Conservation (phyloP, 768 basidiomycete species). For the Hydnomerulius pinastri region DNA sequence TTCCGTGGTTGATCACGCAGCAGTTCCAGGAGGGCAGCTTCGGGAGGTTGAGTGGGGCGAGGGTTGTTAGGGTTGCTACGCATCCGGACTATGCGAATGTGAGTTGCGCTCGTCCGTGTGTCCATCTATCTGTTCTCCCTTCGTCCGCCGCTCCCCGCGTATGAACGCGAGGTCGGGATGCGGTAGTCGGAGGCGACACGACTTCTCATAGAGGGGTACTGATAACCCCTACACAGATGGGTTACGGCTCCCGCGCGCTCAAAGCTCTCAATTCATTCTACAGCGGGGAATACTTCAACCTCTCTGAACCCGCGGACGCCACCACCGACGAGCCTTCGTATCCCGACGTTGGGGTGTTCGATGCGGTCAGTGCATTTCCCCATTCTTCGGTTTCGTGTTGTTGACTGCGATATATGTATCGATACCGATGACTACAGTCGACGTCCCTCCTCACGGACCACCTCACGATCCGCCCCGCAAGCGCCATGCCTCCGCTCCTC, state of each 20-base stretch:
- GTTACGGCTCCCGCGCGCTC: conserved; percentile 90
- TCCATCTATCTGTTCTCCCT: too few species aligned
- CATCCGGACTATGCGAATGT: conserved; percentile 95
- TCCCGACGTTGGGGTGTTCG: conserved; percentile 55
- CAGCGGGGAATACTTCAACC: conserved; percentile 86
- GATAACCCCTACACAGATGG: too few species aligned
- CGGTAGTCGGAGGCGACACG: too few species aligned
- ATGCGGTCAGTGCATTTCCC: conserved; percentile 37
- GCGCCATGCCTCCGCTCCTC: conserved; percentile 89
- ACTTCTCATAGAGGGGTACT: too few species aligned
- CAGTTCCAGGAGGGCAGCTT: conserved; percentile 97
- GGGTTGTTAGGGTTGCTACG: conserved; percentile 90
- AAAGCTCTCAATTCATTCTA: conserved; percentile 88
- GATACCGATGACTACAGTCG: conserved; percentile 32
- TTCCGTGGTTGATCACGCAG: conserved; percentile 94
- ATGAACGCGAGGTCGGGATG: too few species aligned
- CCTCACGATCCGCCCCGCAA: conserved; percentile 67
- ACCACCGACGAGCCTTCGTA: conserved; percentile 51
- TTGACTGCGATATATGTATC: neutral
- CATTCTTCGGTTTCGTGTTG: neutral
- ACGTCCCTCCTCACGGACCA: conserved; percentile 74
- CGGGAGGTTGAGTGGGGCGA: conserved; percentile 85
- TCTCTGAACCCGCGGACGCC: conserved; percentile 64
- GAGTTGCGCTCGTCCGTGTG: conserved; percentile 36
- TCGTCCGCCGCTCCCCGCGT: too few species aligned